phyloP scores from a whole-genome alignment of 176 grass and related monocot genomes.

The Oryza glaberrima region DNA sequence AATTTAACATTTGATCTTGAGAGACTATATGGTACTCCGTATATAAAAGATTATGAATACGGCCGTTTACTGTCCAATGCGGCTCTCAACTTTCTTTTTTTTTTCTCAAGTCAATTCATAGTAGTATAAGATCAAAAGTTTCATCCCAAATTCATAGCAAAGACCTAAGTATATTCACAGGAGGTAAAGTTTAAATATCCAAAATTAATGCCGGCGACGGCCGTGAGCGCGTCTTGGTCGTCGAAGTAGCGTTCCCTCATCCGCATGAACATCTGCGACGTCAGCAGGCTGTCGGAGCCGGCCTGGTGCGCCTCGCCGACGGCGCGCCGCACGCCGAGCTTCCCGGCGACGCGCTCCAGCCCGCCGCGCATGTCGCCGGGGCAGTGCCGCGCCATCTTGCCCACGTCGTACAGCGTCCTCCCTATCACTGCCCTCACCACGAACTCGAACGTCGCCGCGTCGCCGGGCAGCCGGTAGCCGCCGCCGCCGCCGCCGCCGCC shows the following conservation, averaged over 20 bases:
- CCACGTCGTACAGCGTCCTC: conserved; percentile 39
- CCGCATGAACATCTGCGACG: conserved; percentile 18
- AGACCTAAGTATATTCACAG: too few species aligned
- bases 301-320: conserved; percentile 40
- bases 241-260: conserved; percentile 31
- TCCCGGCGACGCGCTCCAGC: conserved; percentile 5
- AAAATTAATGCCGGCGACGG: conserved; percentile 1
- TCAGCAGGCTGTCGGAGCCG: conserved; percentile 46
- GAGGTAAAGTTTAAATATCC: too few species aligned
- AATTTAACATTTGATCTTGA: too few species aligned
- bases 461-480: conserved; percentile 1
- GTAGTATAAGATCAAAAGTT: too few species aligned
- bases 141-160: too few species aligned
- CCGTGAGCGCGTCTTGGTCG: not conserved
- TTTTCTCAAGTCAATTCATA: too few species aligned
- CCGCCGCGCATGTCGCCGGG: conserved; percentile 14
- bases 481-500: not conserved
- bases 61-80: too few species aligned
- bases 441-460: conserved; percentile 31
- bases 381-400: conserved; percentile 41
- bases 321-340: conserved; percentile 3
- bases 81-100: too few species aligned
- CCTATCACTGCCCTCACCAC: not conserved
- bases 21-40: too few species aligned
- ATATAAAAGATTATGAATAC: too few species aligned